Evolutionary conservation across 495 filamentous ascomycete species (phyloP), one percentile per base, ranked within the genome.

Genomic region (Hyaloscypha finlandica): DNA sequence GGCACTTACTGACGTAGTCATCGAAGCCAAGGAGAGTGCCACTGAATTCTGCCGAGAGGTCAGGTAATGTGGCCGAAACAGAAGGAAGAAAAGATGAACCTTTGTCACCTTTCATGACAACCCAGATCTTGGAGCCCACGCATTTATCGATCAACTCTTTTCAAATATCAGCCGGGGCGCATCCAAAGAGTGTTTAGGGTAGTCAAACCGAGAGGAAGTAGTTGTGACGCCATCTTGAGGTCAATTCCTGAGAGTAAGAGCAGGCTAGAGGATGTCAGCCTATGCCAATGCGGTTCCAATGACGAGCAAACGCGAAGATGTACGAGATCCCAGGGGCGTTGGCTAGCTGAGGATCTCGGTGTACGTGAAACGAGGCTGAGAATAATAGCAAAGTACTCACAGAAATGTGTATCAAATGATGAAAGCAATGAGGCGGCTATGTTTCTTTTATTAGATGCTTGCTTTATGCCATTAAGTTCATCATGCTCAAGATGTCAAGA

Each of bases 51-150:
- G 59, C n/a, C 55, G 61, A 55, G 22, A 55, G 29, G 54, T 60
- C 37, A n/a, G 32, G 20, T 19, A 61, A 37, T 48, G 16, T 48
- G 9, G 16, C 16, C 8, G 8, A 14, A 14, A 19, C 8, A 48
- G 42, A 12, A 48, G 42, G 11, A 14, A 4, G 35, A 48, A 19
- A 48, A 55, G n/a, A 48, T 65, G 70, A 76, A 90, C 95, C 95
- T 83, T 97, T 97, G 78, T 97, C 95, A 68, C 93, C 92, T 80
- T 98, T 97, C 95, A 98, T 98, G 77, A 99, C 86, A 65, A 99
- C 93, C 95, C 95, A 98, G 78, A 99, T 97, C 71, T 89, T 89
- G 25, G 94, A 97, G 45, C 96, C 95, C 64, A 98, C 92, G 78
- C 96, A 98, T 79, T 97, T 97, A 80, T 99, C 95, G 79, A 99